These are phyloP conservation scores for Saksenaea oblongispora DNA, from an alignment of 371 early-diverging fungal genomes.

Conservation along the genomic window DNA sequence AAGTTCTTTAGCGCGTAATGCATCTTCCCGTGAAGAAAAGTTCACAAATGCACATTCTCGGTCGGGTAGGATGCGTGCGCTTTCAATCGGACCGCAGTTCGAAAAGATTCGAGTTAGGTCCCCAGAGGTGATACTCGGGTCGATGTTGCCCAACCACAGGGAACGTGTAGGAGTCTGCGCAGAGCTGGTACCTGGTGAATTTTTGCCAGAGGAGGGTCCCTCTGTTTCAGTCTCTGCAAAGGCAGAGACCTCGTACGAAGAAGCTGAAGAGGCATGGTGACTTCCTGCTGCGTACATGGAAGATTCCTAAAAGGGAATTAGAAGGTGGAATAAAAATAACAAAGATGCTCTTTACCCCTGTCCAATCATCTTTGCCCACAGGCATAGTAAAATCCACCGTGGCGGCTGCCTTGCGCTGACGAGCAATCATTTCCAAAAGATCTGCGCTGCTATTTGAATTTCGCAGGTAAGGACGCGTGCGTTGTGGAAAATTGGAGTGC, in stretches of 20 bases:
- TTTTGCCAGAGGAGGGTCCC: slow-evolving; percentile 14
- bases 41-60: slow-evolving; percentile 54
- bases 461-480: slow-evolving; percentile 20
- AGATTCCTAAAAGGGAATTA: slow-evolving; percentile 1
- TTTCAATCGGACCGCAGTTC: slow-evolving; percentile 90
- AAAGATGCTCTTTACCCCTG: slow-evolving; percentile 17
- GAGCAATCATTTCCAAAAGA: slow-evolving; percentile 38
- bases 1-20: slow-evolving; percentile 84
- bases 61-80: slow-evolving; percentile 85
- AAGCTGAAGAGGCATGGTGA: background rate
- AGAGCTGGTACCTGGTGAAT: slow-evolving; percentile 12
- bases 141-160: slow-evolving; percentile 94
- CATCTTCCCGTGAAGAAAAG: slow-evolving; percentile 65
- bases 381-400: slow-evolving; percentile 5
- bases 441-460: slow-evolving; percentile 44
- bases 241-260: background rate
- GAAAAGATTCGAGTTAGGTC: slow-evolving; percentile 82
- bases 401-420: slow-evolving; percentile 24
- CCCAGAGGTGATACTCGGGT: slow-evolving; percentile 69
- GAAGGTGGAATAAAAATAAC: background rate
- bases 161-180: slow-evolving; percentile 74
- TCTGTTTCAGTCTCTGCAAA: slow-evolving; percentile 7
- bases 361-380: slow-evolving; percentile 18
- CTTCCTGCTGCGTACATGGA: background rate
- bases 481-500: slow-evolving; percentile 11